These are phyloP conservation scores for Jaapia argillacea DNA, from an alignment of 768 basidiomycete genomes.

Conservation along the genomic window DNA sequence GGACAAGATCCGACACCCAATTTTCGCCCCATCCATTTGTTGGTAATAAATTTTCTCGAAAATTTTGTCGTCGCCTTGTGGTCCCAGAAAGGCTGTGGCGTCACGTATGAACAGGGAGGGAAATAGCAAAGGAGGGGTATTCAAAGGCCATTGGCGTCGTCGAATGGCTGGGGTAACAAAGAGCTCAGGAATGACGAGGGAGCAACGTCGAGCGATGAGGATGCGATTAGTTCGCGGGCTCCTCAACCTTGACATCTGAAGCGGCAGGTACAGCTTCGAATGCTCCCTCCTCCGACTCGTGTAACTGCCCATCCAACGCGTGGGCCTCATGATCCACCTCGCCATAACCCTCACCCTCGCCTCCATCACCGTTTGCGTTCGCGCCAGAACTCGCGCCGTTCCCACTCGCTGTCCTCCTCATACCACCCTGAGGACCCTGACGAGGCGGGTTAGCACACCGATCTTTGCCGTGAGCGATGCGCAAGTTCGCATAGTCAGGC, in stretches of 20 bases:
- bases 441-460: constrained; percentile 90
- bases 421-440: constrained; percentile 66
- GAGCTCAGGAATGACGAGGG: too few relatives aligned
- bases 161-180: not conserved
- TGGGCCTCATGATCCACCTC: not conserved
- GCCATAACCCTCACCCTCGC: not conserved
- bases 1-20: constrained; percentile 28
- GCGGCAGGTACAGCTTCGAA: not conserved
- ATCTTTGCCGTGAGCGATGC: constrained; percentile 93
- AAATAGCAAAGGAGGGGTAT: not conserved
- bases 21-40: not conserved
- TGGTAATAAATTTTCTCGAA: not conserved
- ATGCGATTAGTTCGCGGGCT: not conserved
- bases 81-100: too few relatives aligned
- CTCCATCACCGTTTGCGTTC: not conserved
- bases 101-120: not conserved
- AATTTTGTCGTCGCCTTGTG: not conserved
- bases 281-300: not conserved
- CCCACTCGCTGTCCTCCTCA: constrained; percentile 19
- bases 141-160: not conserved
- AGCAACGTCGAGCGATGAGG: not conserved
- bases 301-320: not conserved
- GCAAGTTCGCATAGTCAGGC: constrained; percentile 80
- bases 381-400: not conserved
- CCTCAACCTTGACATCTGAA: not conserved